Evolutionary conservation across 371 early-diverging fungal species (phyloP), one percentile per base, ranked within the genome.

Genomic region (Rhizopus delemar): DNA sequence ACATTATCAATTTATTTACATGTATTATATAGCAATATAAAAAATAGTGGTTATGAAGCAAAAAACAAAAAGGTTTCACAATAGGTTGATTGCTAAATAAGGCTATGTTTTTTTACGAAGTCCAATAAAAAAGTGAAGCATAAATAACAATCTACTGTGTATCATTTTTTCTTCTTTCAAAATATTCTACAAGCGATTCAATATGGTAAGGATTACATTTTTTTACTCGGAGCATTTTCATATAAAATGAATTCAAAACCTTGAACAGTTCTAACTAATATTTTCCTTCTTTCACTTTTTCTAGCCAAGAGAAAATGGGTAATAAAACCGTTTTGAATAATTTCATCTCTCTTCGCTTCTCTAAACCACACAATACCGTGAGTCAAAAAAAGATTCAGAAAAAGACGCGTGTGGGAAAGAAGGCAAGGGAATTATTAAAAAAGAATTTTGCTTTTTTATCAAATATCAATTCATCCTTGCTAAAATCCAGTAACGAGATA

Each of bases 371-470:
- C 22, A 22, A 22, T 22, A 22, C 22, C 16, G 51, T 57, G 32
- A 43, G 13, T n/a, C 31, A 51, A n/a, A 63, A 63, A 53, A 62
- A 53, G 39, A 41, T 51, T 0, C 35, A 53, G 46, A 57, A 48
- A 50, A 43, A 41, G 13, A 52, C 61, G 56, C 60, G 60, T 53
- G 55, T 63, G 38, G 56, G 51, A n/a, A 60, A 56, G 48, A 56
- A 28, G 33, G 53, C 66, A 41, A 65, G 38, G 53, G 66, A 65
- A 4, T 12, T 57, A 12, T 45, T 65, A 6, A 60, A 56, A 41
- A 65, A 56, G 50, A 60, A 60, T 49, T 52, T 60, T 36, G 43
- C 38, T n/a, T 57, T 65, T 57, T 60, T 65, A 31, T 32, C 56
- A n/a, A 65, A 65, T 41, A 45, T 51, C 34, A 48, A 39, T 43